phyloP scores from a whole-genome alignment of 495 filamentous ascomycete species.

The Cenococcum geophilum region DNA sequence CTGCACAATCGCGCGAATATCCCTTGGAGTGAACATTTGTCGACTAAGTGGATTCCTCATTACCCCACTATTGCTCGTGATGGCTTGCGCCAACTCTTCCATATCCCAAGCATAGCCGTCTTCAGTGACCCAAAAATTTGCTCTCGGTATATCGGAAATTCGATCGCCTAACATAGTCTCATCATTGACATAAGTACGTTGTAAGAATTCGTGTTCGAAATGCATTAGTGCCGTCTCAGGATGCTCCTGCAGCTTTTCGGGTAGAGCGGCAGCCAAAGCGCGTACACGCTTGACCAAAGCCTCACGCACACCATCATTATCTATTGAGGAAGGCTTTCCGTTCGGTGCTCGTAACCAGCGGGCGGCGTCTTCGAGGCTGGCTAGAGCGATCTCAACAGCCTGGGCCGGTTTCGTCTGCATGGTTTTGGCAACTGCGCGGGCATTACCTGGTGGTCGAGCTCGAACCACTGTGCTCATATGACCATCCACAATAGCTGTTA shows the following conservation, averaged over 20 bases:
- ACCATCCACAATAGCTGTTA: slow-evolving; percentile 24
- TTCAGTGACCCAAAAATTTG: slow-evolving; percentile 31
- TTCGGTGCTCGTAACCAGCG: slow-evolving; percentile 24
- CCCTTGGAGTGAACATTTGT: slow-evolving; percentile 31
- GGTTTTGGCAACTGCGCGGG: slow-evolving; percentile 15
- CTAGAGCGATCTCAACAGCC: slow-evolving; percentile 16
- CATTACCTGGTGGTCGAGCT: slow-evolving; percentile 18
- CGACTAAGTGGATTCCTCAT: slow-evolving; percentile 33
- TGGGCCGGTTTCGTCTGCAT: slow-evolving; percentile 19
- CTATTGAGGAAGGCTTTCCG: slow-evolving; percentile 14
- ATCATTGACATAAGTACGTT: slow-evolving; percentile 32
- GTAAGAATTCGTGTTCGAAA: slow-evolving; percentile 33
- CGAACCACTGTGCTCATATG: background rate
- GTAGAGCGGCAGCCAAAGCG: slow-evolving; percentile 24
- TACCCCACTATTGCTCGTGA: slow-evolving; percentile 26
- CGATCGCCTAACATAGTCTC: slow-evolving; percentile 36
- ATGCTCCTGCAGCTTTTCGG: slow-evolving; percentile 19
- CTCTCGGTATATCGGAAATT: slow-evolving; percentile 30
- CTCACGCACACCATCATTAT: slow-evolving; percentile 23
- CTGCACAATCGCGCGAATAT: slow-evolving; percentile 28
- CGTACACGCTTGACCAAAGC: slow-evolving; percentile 27
- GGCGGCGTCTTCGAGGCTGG: slow-evolving; percentile 23
- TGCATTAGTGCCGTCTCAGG: slow-evolving; percentile 33
- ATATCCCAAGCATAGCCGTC: slow-evolving; percentile 33
- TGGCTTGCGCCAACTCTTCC: slow-evolving; percentile 28